Conservation (phyloP, 192 early-diverging fungal genomes). For the Entomortierella beljakovae region DNA sequence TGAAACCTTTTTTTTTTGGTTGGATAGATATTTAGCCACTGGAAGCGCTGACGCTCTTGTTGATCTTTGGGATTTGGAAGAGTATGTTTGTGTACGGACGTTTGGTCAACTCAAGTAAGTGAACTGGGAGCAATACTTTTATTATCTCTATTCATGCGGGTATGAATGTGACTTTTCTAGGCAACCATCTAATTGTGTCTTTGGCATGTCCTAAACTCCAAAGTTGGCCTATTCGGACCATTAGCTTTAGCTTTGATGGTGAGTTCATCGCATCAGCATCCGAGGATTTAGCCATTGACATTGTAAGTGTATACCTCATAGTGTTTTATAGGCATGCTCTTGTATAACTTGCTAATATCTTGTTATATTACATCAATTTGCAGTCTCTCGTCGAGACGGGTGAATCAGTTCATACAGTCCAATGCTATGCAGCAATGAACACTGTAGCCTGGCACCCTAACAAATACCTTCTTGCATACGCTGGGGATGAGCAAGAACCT, state of each 20-base stretch:
- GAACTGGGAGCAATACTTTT: no score
- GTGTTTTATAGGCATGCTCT: not conserved
- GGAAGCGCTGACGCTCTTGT: constrained; percentile 83
- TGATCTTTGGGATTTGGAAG: constrained; percentile 80
- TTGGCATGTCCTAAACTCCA: not conserved
- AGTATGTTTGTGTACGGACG: constrained; percentile 71
- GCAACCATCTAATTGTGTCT: not conserved
- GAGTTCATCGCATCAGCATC: constrained; percentile 79
- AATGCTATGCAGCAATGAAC: constrained; percentile 75
- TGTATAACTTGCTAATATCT: not conserved
- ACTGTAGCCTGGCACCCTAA: constrained; percentile 84
- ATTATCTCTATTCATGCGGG: no score
- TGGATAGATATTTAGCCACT: constrained; percentile 81
- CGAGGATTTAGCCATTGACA: constrained; percentile 82
- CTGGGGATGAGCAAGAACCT: constrained; percentile 71
- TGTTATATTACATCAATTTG: constrained; percentile 7
- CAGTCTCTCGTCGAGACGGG: constrained; percentile 82
- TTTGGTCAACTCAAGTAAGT: constrained; percentile 76
- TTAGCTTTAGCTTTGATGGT: constrained; percentile 85
- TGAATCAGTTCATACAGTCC: constrained; percentile 75
- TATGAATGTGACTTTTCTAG: not conserved
- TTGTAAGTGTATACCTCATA: no score
- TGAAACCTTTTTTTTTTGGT: no score
- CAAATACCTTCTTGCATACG: constrained; percentile 82
- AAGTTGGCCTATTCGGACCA: constrained; percentile 81